phyloP scores from a whole-genome alignment of 805 yeast species.

The Schizosaccharomyces cryophilus region DNA sequence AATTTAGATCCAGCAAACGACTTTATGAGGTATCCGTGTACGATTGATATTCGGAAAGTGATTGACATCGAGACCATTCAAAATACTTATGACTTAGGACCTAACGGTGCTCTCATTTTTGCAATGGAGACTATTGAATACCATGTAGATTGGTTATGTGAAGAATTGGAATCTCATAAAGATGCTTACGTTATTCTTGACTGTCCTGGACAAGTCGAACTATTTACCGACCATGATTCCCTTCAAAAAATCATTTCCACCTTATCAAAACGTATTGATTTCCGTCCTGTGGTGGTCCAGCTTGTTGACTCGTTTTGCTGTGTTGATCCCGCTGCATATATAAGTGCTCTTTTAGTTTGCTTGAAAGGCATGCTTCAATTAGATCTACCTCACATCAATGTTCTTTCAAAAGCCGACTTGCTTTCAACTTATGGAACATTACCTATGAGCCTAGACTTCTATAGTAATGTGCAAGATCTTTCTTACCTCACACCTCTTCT shows the following conservation, averaged over 20 bases:
- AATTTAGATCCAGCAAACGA: constrained; percentile 90
- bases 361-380: constrained; percentile 79
- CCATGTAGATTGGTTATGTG: constrained; percentile 18
- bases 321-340: constrained; percentile 69
- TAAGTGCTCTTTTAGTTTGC: constrained; percentile 56
- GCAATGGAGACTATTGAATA: constrained; percentile 35
- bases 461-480: constrained; percentile 79
- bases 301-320: constrained; percentile 62
- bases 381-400: constrained; percentile 81
- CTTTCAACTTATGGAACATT: constrained; percentile 52
- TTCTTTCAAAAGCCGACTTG: constrained; percentile 72
- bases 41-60: constrained; percentile 55
- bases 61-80: constrained; percentile 55
- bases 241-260: constrained; percentile 33
- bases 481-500: constrained; percentile 39
- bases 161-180: constrained; percentile 30
- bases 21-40: constrained; percentile 39
- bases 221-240: constrained; percentile 73
- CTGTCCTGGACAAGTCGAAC: constrained; percentile 89
- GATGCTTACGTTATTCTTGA: constrained; percentile 36
- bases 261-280: not conserved
- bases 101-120: constrained; percentile 74
- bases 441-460: constrained; percentile 35
- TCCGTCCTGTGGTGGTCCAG: constrained; percentile 35
- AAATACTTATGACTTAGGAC: constrained; percentile 50